A percentile compares a stretch with the other conserved stretches of the same genome.
These are phyloP conservation scores for Blastocystis sp. DNA, from an alignment of 352 stramenopile genomes.

Conservation along the genomic window DNA sequence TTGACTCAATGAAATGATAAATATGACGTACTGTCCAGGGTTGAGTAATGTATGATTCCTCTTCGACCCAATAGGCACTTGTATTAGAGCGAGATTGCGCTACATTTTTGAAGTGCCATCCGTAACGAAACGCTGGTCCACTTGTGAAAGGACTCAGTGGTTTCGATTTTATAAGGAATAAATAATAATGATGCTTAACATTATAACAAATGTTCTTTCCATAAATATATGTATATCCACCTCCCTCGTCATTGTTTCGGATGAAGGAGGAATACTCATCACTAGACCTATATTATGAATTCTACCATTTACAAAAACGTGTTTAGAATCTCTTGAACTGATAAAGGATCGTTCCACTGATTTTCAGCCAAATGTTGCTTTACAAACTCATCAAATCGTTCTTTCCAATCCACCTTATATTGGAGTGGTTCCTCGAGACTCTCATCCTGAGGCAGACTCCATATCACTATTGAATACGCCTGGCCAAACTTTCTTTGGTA, in stretches of 20 bases:
- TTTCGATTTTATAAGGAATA: not conserved
- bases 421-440: not conserved
- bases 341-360: not conserved
- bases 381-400: not conserved
- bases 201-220: slow-evolving; percentile 58
- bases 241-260: not conserved
- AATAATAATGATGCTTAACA: not conserved
- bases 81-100: not conserved
- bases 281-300: not conserved
- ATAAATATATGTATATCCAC: slow-evolving; percentile 6
- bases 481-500: not conserved
- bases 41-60: slow-evolving; percentile 21
- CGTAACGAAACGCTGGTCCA: not conserved
- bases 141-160: not conserved
- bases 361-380: not conserved
- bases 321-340: not conserved
- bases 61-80: not conserved
- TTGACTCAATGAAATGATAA: slow-evolving; percentile 34
- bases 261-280: slow-evolving; percentile 14
- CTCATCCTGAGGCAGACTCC: not conserved
- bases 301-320: not conserved
- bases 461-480: not conserved
- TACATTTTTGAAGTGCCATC: not conserved
- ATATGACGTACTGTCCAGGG: slow-evolving; percentile 34
- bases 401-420: slow-evolving; percentile 20